Evolutionary conservation across 768 basidiomycete species (phyloP).

Genomic region (Pleurotus djamor): DNA sequence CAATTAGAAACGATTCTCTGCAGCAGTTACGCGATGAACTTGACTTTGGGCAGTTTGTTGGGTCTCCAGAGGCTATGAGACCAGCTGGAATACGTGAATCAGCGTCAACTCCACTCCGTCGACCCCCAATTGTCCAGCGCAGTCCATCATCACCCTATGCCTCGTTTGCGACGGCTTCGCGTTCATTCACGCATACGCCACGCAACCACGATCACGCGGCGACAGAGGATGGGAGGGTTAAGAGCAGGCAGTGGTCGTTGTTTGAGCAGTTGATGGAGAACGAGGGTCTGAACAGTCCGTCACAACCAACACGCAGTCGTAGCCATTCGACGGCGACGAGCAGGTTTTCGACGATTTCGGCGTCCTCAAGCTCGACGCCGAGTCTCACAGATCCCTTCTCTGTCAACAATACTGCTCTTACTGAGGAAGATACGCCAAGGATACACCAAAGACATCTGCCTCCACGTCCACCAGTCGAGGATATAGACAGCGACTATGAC

Average conservation of each 20-base stretch:
- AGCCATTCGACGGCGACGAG: slow-evolving; percentile 7
- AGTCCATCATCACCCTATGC: slow-evolving; percentile 17
- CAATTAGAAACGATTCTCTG: neutral
- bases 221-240: slow-evolving; percentile 10
- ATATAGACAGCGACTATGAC: slow-evolving; percentile 11
- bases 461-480: slow-evolving; percentile 8
- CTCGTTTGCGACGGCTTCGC: slow-evolving; percentile 8
- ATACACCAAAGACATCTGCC: neutral
- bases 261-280: slow-evolving; percentile 75
- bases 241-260: slow-evolving; percentile 50
- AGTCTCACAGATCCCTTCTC: neutral
- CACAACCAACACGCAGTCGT: slow-evolving; percentile 8
- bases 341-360: neutral
- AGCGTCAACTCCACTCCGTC: neutral
- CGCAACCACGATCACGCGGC: slow-evolving; percentile 13
- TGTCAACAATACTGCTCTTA: neutral
- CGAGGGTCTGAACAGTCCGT: slow-evolving; percentile 40
- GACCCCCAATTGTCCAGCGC: slow-evolving; percentile 14
- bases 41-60: slow-evolving; percentile 12
- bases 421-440: too few relatives aligned
- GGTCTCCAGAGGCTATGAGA: slow-evolving; percentile 22
- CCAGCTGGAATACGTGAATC: neutral
- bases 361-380: neutral
- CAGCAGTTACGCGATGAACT: neutral
- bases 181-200: slow-evolving; percentile 5